phyloP scores from a whole-genome alignment of 2,329 filamentous ascomycete genomes.

The Tolypocladium tundrense region DNA sequence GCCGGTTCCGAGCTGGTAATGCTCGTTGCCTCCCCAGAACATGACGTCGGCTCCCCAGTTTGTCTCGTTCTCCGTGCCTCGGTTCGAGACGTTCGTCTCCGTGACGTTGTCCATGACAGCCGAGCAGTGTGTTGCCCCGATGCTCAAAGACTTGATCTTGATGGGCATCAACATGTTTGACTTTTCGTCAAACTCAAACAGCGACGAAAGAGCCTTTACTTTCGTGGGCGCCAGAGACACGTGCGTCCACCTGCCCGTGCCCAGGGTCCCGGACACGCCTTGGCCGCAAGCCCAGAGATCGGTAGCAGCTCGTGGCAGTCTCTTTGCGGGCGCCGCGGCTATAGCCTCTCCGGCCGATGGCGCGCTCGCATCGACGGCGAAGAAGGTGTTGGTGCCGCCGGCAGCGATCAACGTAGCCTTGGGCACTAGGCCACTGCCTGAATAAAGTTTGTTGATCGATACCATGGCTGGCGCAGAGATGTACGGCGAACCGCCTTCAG shows the following conservation, averaged over 20 bases:
- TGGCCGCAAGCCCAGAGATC: slow-evolving; percentile 84
- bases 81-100: slow-evolving; percentile 44
- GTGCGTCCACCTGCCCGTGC: slow-evolving; percentile 84
- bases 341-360: slow-evolving; percentile 13
- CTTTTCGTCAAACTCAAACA: slow-evolving; percentile 80
- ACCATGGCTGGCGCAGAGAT: slow-evolving; percentile 63
- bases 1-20: slow-evolving; percentile 85
- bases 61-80: slow-evolving; percentile 54
- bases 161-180: slow-evolving; percentile 63
- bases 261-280: slow-evolving; percentile 74
- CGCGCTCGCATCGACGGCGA: slow-evolving; percentile 70
- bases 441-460: slow-evolving; percentile 63
- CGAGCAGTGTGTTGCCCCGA: slow-evolving; percentile 71
- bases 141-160: slow-evolving; percentile 59
- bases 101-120: slow-evolving; percentile 79
- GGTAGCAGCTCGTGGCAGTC: slow-evolving; percentile 18
- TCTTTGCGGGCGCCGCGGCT: slow-evolving; percentile 18
- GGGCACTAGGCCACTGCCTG: slow-evolving; percentile 49
- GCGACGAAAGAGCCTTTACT: slow-evolving; percentile 70
- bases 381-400: slow-evolving; percentile 78
- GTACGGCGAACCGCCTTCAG: slow-evolving; percentile 47
- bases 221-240: slow-evolving; percentile 68
- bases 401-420: slow-evolving; percentile 71
- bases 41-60: slow-evolving; percentile 85
- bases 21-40: slow-evolving; percentile 93